Percentiles rank a stretch among this genome's conserved stretches.
Conservation (phyloP, 1,284 basidiomycete genomes). For the Ceratobasidium sp. region DNA sequence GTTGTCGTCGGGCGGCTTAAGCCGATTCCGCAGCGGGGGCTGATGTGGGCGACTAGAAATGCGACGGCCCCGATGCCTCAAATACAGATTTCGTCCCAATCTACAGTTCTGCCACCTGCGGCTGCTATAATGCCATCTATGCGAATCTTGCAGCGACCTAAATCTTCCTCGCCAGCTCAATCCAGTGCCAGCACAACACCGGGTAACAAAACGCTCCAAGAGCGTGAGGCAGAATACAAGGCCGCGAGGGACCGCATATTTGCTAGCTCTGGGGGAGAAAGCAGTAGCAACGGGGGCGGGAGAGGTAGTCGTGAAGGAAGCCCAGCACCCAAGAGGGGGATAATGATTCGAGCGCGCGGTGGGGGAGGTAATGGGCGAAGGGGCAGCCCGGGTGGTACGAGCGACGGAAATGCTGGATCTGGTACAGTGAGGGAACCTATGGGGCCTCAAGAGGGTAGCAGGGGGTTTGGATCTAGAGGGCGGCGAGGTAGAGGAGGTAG, state of each 20-base stretch:
- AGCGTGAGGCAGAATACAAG: conserved; percentile 47
- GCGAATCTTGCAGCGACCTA: conserved; percentile 46
- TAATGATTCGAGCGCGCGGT: conserved; percentile 26
- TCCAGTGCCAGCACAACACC: conserved; percentile 11
- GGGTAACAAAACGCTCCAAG: conserved; percentile 41
- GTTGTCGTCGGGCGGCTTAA: conserved; percentile 35
- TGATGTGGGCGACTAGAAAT: conserved; percentile 22
- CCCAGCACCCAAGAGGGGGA: conserved; percentile 39
- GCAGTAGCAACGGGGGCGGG: not conserved
- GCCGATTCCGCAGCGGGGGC: not conserved
- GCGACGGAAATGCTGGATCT: not conserved
- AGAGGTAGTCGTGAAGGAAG: conserved; percentile 27
- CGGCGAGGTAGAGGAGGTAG: conserved; percentile 10
- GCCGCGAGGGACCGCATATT: conserved; percentile 48
- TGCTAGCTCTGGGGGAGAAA: conserved; percentile 35
- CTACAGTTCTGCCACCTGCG: conserved; percentile 40
- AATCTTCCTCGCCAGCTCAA: conserved; percentile 39
- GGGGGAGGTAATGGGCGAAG: conserved; percentile 15
- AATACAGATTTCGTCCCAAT: conserved; percentile 34
- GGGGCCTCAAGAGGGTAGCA: conserved; percentile 8
- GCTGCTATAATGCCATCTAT: conserved; percentile 42
- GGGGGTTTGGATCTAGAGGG: conserved; percentile 37
- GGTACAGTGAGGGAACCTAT: conserved; percentile 19
- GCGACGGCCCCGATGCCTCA: conserved; percentile 41
- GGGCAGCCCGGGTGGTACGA: conserved; percentile 18